A percentile compares a stretch with the other conserved stretches of the same genome.
These are phyloP conservation scores for Shiraia sp. DNA, from an alignment of 2,329 filamentous ascomycete species.

Conservation along the genomic window DNA sequence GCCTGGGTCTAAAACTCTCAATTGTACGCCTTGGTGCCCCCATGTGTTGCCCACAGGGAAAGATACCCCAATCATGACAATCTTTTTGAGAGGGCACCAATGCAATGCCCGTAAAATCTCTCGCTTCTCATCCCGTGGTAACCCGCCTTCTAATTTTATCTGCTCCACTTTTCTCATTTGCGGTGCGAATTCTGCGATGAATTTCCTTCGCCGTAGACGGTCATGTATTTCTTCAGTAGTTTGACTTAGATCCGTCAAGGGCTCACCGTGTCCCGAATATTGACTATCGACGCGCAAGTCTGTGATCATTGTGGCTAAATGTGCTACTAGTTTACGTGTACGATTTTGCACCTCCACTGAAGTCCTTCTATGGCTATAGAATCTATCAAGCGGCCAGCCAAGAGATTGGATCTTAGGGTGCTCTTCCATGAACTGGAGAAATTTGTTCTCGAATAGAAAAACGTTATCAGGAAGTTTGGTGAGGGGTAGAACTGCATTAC, in stretches of 20 bases:
- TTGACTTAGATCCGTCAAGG: constrained; percentile 31
- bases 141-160: constrained; percentile 53
- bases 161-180: constrained; percentile 47
- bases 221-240: constrained; percentile 18
- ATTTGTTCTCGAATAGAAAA: constrained; percentile 44
- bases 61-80: constrained; percentile 51
- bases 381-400: constrained; percentile 52
- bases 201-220: constrained; percentile 36
- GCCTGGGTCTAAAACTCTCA: constrained; percentile 34
- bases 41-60: constrained; percentile 52
- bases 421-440: constrained; percentile 50
- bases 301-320: constrained; percentile 44
- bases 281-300: constrained; percentile 50
- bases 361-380: constrained; percentile 43
- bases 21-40: constrained; percentile 42
- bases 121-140: constrained; percentile 52
- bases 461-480: constrained; percentile 43
- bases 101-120: constrained; percentile 50
- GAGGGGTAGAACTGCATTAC: constrained; percentile 47
- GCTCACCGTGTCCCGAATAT: constrained; percentile 33
- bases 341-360: constrained; percentile 28
- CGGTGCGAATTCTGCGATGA: constrained; percentile 50
- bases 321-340: constrained; percentile 40
- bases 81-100: constrained; percentile 47
- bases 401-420: constrained; percentile 50